Percentiles rank a stretch among this genome's conserved stretches.
These are phyloP conservation scores for Alternaria panax DNA, from an alignment of 2,329 filamentous ascomycete genomes.

Conservation along the genomic window DNA sequence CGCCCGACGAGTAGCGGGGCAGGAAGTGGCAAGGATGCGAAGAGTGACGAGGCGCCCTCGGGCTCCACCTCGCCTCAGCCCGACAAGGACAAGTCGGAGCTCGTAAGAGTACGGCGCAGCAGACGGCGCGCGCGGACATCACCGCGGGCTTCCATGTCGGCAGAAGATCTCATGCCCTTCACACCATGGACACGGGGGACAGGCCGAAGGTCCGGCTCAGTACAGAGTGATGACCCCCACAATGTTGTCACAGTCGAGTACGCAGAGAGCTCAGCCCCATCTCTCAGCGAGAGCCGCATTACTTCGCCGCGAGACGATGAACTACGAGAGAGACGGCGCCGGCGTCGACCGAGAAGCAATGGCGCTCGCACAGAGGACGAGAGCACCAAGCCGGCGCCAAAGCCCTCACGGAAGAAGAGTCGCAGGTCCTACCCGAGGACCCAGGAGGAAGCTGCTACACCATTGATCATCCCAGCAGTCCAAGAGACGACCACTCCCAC, in stretches of 20 bases:
- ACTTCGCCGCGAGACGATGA: slow-evolving; percentile 31
- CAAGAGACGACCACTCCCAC: slow-evolving; percentile 44
- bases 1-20: slow-evolving; percentile 45
- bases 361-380: slow-evolving; percentile 37
- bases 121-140: slow-evolving; percentile 41
- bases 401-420: slow-evolving; percentile 28
- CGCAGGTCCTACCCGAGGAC: slow-evolving; percentile 36
- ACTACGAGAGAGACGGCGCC: slow-evolving; percentile 38
- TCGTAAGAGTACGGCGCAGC: slow-evolving; percentile 40
- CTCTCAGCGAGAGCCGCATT: slow-evolving; percentile 16
- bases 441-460: slow-evolving; percentile 30
- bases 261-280: slow-evolving; percentile 29
- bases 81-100: slow-evolving; percentile 30
- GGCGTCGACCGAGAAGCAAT: slow-evolving; percentile 36
- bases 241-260: slow-evolving; percentile 42
- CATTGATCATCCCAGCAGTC: slow-evolving; percentile 24
- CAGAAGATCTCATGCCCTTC: slow-evolving; percentile 36
- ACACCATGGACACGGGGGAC: slow-evolving; percentile 26
- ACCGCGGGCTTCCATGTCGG: slow-evolving; percentile 42
- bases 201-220: slow-evolving; percentile 33
- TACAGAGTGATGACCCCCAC: slow-evolving; percentile 30
- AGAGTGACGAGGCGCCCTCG: slow-evolving; percentile 27
- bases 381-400: slow-evolving; percentile 28
- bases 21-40: slow-evolving; percentile 35
- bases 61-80: slow-evolving; percentile 31